phyloP scores from a whole-genome alignment of 208 protist species.

The Acanthamoeba sp. region DNA sequence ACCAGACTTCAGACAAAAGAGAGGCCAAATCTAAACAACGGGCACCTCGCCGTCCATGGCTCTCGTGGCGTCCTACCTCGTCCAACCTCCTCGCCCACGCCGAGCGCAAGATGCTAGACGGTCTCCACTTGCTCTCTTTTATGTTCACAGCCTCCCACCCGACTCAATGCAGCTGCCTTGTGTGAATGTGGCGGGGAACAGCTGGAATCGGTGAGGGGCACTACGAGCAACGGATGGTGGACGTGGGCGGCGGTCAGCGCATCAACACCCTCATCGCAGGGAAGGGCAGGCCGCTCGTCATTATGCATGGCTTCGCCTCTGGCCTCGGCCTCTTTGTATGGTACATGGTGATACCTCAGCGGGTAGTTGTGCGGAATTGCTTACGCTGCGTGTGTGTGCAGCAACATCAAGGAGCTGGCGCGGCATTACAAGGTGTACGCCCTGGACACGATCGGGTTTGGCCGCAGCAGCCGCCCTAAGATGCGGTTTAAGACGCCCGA shows the following conservation, averaged over 20 bases:
- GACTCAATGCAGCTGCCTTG: too few relatives aligned
- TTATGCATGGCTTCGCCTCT: conserved; percentile 43
- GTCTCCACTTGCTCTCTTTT: not conserved
- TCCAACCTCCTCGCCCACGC: not conserved
- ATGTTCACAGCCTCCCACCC: not conserved
- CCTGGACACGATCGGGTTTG: conserved; percentile 13
- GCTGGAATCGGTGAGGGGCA: not conserved
- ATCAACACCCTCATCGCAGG: conserved; percentile 29
- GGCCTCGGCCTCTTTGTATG: conserved; percentile 9
- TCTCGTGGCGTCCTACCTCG: conserved; percentile 6
- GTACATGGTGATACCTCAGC: too few relatives aligned
- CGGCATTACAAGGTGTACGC: conserved; percentile 29
- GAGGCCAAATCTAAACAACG: not conserved
- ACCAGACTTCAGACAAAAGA: not conserved
- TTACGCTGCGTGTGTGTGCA: not conserved
- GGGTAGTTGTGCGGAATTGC: not conserved
- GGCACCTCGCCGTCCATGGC: not conserved
- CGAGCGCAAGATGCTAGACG: conserved; percentile 11
- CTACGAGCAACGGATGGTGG: conserved; percentile 19
- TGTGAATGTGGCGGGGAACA: not conserved
- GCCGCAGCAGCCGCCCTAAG: conserved; percentile 9
- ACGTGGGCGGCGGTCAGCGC: not conserved
- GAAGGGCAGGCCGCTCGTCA: not conserved
- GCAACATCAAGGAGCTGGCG: conserved; percentile 15
- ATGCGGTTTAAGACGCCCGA: not conserved